Conservation (phyloP, 2,329 filamentous ascomycete species). For the Chrysoporthe puriensis region DNA sequence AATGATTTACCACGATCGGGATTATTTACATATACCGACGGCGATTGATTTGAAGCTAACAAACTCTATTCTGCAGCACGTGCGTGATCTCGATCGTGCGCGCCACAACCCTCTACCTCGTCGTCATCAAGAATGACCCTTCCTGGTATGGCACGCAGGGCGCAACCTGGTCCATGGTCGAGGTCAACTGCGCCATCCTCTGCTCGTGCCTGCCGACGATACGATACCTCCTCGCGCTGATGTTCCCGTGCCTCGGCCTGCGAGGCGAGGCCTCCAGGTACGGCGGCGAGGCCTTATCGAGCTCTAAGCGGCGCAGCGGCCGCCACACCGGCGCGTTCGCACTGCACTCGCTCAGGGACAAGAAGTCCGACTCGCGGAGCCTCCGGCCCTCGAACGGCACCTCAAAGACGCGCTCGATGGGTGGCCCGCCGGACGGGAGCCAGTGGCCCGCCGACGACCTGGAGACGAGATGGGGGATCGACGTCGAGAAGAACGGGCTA, state of each 20-base stretch:
- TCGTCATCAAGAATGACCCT: slow-evolving; percentile 35
- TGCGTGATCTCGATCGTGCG: slow-evolving; percentile 40
- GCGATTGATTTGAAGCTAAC: not conserved
- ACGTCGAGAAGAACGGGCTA: slow-evolving; percentile 12
- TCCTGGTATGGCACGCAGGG: slow-evolving; percentile 40
- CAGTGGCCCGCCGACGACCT: not conserved
- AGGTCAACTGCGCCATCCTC: slow-evolving; percentile 45
- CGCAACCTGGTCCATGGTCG: slow-evolving; percentile 44
- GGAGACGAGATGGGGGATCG: slow-evolving; percentile 21
- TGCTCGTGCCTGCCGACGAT: slow-evolving; percentile 46
- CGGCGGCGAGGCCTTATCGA: not conserved
- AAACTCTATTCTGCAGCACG: slow-evolving; percentile 29
- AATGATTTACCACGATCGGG: not conserved
- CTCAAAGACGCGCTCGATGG: slow-evolving; percentile 5
- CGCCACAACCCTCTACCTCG: slow-evolving; percentile 37
- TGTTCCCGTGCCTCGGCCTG: slow-evolving; percentile 29
- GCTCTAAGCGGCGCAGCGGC: not conserved
- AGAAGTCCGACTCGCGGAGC: not conserved
- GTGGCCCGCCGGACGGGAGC: not conserved
- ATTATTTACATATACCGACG: no score
- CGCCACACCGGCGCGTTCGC: slow-evolving; percentile 2
- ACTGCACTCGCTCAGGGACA: slow-evolving; percentile 15
- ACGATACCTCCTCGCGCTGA: slow-evolving; percentile 36
- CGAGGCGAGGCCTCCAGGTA: slow-evolving; percentile 13
- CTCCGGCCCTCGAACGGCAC: not conserved